Conservation (phyloP, 805 yeast genomes). For the Lachancea quebecensis region DNA sequence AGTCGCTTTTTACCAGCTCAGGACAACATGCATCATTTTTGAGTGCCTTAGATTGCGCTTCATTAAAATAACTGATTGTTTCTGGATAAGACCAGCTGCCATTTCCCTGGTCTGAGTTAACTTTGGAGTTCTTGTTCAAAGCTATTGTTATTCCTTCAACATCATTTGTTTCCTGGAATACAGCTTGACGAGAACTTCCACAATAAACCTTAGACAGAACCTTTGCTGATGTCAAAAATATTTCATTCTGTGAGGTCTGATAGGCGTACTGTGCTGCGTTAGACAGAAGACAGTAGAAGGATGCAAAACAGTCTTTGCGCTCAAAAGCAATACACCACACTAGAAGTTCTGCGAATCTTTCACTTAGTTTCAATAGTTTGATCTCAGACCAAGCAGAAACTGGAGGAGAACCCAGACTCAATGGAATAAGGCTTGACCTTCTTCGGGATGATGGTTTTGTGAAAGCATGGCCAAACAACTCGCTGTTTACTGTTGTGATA, state of each 20-base stretch:
- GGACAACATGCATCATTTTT: not conserved
- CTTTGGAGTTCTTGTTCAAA: slow-evolving; percentile 42
- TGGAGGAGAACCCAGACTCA: not conserved
- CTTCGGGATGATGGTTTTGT: not conserved
- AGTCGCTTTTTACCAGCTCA: slow-evolving; percentile 12
- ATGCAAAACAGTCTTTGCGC: slow-evolving; percentile 26
- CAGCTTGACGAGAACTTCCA: slow-evolving; percentile 39
- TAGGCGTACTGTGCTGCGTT: slow-evolving; percentile 35
- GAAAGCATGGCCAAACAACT: not conserved
- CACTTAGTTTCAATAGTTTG: slow-evolving; percentile 15
- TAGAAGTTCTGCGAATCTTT: slow-evolving; percentile 24
- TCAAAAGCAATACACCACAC: slow-evolving; percentile 16
- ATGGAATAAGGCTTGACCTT: not conserved
- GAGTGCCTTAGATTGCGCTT: not conserved
- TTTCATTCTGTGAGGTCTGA: slow-evolving; percentile 26
- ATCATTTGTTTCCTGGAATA: slow-evolving; percentile 48
- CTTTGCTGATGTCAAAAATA: slow-evolving; percentile 44
- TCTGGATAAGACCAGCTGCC: slow-evolving; percentile 60
- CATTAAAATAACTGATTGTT: slow-evolving; percentile 27
- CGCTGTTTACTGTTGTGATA: not conserved
- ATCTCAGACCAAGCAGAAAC: not conserved
- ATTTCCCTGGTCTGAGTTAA: slow-evolving; percentile 21
- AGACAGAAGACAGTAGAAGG: slow-evolving; percentile 21
- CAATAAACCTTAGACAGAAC: slow-evolving; percentile 49
- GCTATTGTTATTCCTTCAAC: slow-evolving; percentile 61